These are phyloP conservation scores for Cyberlindnera saturnus DNA, from an alignment of 805 yeast genomes.

Conservation along the genomic window DNA sequence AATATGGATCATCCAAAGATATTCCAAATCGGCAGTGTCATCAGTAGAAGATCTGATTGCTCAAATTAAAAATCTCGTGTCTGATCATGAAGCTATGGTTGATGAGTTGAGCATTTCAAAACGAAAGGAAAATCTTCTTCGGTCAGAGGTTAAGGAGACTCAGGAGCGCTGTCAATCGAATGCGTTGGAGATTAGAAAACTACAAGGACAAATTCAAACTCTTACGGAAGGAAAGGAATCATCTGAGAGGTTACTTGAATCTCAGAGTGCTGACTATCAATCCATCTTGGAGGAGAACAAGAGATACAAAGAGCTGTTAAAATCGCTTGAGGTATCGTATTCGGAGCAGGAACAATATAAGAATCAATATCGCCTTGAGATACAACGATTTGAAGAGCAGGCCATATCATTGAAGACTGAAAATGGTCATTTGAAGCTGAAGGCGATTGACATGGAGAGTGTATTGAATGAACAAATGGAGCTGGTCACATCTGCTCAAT, in stretches of 20 bases:
- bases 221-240: background rate
- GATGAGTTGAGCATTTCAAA: too few relatives aligned
- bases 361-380: constrained; percentile 1
- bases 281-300: background rate
- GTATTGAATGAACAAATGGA: constrained; percentile 1
- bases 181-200: background rate
- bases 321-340: constrained; percentile 8
- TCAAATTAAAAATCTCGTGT: too few relatives aligned
- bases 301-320: constrained; percentile 4
- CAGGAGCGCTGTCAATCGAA: background rate
- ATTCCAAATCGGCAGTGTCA: too few relatives aligned
- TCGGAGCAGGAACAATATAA: background rate
- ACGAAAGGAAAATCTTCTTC: background rate
- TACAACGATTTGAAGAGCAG: background rate
- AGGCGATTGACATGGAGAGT: constrained; percentile 1
- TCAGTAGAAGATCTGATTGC: too few relatives aligned
- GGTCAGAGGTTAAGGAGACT: background rate
- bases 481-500: constrained; percentile 3
- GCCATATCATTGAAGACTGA: background rate
- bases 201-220: background rate
- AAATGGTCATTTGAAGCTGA: background rate
- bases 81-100: too few relatives aligned
- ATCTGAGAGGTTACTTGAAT: background rate
- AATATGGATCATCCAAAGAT: too few relatives aligned
- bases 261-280: background rate